Evolutionary conservation across 2,329 filamentous ascomycete species (phyloP), one percentile per base, ranked within the genome.

Genomic region (Curvularia hawaiiensis): DNA sequence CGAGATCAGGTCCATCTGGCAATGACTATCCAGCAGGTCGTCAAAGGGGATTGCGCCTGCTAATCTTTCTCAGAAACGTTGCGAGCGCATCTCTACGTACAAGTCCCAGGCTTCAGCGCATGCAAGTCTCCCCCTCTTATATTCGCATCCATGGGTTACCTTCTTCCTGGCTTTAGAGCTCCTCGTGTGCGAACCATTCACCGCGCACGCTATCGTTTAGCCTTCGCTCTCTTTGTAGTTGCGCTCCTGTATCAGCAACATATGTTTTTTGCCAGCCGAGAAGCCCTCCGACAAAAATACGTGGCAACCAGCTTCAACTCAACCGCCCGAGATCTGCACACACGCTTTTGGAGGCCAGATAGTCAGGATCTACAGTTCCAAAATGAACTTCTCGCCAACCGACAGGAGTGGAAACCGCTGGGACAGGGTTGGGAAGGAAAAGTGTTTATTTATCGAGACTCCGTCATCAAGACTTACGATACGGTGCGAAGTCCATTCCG

Each of bases 391-490:
- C 35, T 71, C 38, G 63, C 62, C 7, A 65, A 66, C 18, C 62
- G 66, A 28, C 48, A 52, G 10, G 44, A 43, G 1, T 72, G 69
- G 67, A 58, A 50, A 22, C 50, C 58, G 7, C 50, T 72, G 30
- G 67, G 68, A 4, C n/a, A 59, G 7, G 69, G 68, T 10, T 66
- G 60, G 57, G 68, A 72, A 51, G 69, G 69, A 18, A 66, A 60
- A 14, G 68, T 65, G 9, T 71, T 59, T 44, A 51, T 47, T 14
- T 69, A 64, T 8, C 56, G 64, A 31, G 54, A 62, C 38, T 64
- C 55, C 2, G 68, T 69, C 1, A 72, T 72, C 56, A 71, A 71
- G 45, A 72, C 67, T 3, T 71, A 68, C 30, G 63, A 58, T 11
- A 60, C 67, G 28, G 67, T 58, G 10, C 54, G 54, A 12, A 68